Evolutionary conservation across 106 monocot genomes (phyloP).

Genomic region (Platanthera zijinensis): DNA sequence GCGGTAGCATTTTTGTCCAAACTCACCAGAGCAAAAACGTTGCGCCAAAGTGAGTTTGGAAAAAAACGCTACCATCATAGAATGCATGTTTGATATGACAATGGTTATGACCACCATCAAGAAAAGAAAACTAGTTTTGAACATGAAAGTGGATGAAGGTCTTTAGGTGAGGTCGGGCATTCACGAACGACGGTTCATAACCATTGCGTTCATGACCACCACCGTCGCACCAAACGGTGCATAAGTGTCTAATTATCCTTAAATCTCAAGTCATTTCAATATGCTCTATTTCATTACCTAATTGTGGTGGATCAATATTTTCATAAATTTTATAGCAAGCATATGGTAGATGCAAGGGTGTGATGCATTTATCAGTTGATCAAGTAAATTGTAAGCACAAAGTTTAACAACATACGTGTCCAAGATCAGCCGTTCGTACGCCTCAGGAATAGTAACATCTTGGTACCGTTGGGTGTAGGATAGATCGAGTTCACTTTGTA

Average conservation of each 20-base stretch:
- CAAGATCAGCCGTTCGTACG: conserved; percentile 90
- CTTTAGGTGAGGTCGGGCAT: no score
- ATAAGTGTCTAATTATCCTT: not conserved
- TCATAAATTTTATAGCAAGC: conserved; percentile 3
- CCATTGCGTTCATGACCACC: no score
- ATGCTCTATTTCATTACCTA: not conserved
- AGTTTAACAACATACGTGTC: conserved; percentile 54
- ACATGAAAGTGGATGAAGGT: no score
- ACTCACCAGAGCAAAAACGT: no score
- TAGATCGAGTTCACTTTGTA: conserved; percentile 95
- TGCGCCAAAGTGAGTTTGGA: no score
- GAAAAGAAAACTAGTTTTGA: no score
- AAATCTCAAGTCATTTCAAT: not conserved
- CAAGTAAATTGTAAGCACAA: not conserved
- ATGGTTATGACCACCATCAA: no score
- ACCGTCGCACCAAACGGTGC: no score
- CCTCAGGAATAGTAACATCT: conserved; percentile 78
- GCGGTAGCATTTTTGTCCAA: no score
- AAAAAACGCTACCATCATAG: no score
- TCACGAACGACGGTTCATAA: no score
- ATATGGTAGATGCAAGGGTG: not conserved
- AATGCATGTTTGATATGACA: no score
- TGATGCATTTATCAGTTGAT: not conserved
- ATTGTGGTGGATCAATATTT: not conserved
- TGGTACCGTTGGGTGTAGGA: conserved; percentile 88